phyloP scores from a whole-genome alignment of 2,329 filamentous ascomycete species.

The Cercospora citrullina region DNA sequence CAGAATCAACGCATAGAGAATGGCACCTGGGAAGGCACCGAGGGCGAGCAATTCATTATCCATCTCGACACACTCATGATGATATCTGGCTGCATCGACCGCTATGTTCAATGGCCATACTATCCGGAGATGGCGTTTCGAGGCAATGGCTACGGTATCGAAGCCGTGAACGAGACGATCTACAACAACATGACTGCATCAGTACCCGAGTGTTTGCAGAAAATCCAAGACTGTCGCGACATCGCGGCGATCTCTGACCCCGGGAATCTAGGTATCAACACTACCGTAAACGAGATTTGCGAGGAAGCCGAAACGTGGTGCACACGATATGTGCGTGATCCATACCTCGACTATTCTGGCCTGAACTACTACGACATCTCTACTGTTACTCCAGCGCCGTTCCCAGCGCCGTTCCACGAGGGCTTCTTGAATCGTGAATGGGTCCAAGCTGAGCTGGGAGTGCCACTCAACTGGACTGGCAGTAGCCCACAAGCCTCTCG shows the following conservation, averaged over 20 bases:
- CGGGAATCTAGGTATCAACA: conserved; percentile 45
- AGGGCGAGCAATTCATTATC: conserved; percentile 38
- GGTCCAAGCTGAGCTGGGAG: conserved; percentile 51
- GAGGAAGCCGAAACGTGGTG: conserved; percentile 42
- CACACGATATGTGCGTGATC: conserved; percentile 46
- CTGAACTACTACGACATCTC: conserved; percentile 60
- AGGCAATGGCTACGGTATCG: conserved; percentile 59
- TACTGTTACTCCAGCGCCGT: conserved; percentile 42
- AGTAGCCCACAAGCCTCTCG: conserved; percentile 1
- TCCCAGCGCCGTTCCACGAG: conserved; percentile 14
- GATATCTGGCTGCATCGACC: conserved; percentile 56
- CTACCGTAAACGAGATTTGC: conserved; percentile 46
- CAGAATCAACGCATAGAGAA: conserved; percentile 57
- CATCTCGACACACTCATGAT: conserved; percentile 56
- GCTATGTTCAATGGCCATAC: conserved; percentile 49
- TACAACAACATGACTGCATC: conserved; percentile 50
- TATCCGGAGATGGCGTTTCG: conserved; percentile 53
- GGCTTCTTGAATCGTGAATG: conserved; percentile 50
- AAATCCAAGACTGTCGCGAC: conserved; percentile 53
- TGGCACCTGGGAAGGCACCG: conserved; percentile 38
- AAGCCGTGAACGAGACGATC: conserved; percentile 51
- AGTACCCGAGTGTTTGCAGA: conserved; percentile 53
- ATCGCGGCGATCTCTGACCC: conserved; percentile 53
- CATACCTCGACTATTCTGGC: conserved; percentile 45
- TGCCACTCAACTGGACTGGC: conserved; percentile 48